Conservation (phyloP, 2,329 filamentous ascomycete genomes). For the Colletotrichum incanum region DNA sequence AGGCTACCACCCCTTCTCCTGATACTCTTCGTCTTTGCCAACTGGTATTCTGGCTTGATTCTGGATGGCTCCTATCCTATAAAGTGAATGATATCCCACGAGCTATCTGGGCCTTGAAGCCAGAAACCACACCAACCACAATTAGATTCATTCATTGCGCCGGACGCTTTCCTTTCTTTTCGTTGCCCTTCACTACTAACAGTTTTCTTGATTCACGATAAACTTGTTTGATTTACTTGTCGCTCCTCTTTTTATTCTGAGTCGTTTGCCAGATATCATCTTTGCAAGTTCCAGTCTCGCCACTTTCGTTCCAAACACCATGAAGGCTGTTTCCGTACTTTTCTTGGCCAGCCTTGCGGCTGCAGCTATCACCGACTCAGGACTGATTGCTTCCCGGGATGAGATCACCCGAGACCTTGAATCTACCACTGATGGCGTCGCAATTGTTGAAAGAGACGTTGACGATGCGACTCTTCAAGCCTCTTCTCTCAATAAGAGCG, state of each 20-base stretch:
- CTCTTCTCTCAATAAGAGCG: background rate
- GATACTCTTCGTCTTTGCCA: background rate
- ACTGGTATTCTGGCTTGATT: background rate
- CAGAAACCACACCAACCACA: background rate
- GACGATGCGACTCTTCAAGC: background rate
- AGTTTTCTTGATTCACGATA: background rate
- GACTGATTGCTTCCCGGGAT: slow-evolving; percentile 18
- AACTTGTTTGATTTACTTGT: no score
- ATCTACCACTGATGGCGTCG: background rate
- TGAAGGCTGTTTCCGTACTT: slow-evolving; percentile 35
- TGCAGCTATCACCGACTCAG: slow-evolving; percentile 22
- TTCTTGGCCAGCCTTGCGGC: slow-evolving; percentile 29
- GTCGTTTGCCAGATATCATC: background rate
- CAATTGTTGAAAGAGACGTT: slow-evolving; percentile 23
- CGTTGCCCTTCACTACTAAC: background rate
- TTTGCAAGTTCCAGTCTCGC: background rate
- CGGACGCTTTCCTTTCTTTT: slow-evolving; percentile 24
- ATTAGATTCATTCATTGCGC: slow-evolving; percentile 13
- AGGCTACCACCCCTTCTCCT: background rate
- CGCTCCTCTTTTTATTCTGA: background rate
- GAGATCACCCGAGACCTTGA: slow-evolving; percentile 11
- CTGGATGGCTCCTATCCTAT: background rate
- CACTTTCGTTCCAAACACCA: background rate
- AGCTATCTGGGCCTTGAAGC: background rate
- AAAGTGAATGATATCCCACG: slow-evolving; percentile 6